These are phyloP conservation scores for Phlegmacium glaucopus DNA, from an alignment of 768 basidiomycete genomes.

Conservation along the genomic window DNA sequence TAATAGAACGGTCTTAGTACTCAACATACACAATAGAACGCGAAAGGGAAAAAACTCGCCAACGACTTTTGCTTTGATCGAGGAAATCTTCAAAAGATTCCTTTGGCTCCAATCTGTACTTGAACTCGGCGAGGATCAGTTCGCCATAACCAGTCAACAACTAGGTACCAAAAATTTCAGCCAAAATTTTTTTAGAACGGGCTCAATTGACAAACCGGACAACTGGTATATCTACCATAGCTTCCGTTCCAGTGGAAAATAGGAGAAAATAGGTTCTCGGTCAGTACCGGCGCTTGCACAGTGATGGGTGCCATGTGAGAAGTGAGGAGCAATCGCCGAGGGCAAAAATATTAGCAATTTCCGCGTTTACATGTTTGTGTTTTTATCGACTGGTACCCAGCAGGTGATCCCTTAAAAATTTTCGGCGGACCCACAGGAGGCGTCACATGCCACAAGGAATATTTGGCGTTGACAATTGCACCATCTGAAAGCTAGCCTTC, in stretches of 20 bases:
- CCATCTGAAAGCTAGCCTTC: slow-evolving; percentile 84
- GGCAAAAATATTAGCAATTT: slow-evolving; percentile 79
- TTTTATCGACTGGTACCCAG: slow-evolving; percentile 85
- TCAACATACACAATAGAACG: no score
- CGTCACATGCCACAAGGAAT: slow-evolving; percentile 78
- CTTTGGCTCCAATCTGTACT: slow-evolving; percentile 84
- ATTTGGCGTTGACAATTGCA: slow-evolving; percentile 66
- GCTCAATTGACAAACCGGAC: slow-evolving; percentile 55
- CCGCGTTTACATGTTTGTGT: slow-evolving; percentile 82
- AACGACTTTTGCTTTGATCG: slow-evolving; percentile 81
- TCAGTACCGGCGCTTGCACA: slow-evolving; percentile 84
- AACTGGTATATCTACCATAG: slow-evolving; percentile 90
- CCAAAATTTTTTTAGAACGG: slow-evolving; percentile 1
- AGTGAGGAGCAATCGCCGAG: slow-evolving; percentile 91
- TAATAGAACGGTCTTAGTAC: no score
- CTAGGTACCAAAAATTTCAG: slow-evolving; percentile 31
- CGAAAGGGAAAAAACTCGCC: slow-evolving; percentile 78
- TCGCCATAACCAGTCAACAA: slow-evolving; percentile 80
- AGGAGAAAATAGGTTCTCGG: slow-evolving; percentile 80
- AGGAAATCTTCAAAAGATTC: slow-evolving; percentile 74
- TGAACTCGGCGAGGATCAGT: slow-evolving; percentile 90
- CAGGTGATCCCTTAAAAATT: slow-evolving; percentile 76
- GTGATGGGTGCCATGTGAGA: slow-evolving; percentile 93
- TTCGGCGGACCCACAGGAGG: slow-evolving; percentile 93
- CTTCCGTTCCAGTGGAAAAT: slow-evolving; percentile 62